A percentile compares a stretch with the other conserved stretches of the same genome.
phyloP scores from a whole-genome alignment of 805 yeast species.

The Lachancea fermentati region DNA sequence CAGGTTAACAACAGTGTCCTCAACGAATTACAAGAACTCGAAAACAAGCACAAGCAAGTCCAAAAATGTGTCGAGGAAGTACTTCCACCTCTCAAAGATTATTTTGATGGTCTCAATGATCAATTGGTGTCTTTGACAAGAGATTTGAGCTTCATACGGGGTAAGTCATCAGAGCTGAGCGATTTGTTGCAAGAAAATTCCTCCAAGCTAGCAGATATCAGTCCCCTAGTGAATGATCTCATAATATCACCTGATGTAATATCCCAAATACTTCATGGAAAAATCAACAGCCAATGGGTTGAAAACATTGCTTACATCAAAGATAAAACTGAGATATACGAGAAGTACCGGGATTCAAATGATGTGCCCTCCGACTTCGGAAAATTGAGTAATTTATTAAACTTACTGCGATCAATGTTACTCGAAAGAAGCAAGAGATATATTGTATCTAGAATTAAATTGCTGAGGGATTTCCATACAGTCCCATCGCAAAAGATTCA shows the following conservation, averaged over 20 bases:
- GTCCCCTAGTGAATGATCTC: slow-evolving; percentile 72
- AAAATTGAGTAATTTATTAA: slow-evolving; percentile 28
- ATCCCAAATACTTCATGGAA: slow-evolving; percentile 50
- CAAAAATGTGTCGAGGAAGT: slow-evolving; percentile 22
- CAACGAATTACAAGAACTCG: slow-evolving; percentile 16
- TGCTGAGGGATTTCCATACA: slow-evolving; percentile 54
- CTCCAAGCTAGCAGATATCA: slow-evolving; percentile 45
- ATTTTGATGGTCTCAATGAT: slow-evolving; percentile 50
- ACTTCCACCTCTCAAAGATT: slow-evolving; percentile 45
- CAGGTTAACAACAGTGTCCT: slow-evolving; percentile 11
- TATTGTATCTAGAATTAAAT: slow-evolving; percentile 58
- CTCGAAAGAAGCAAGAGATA: slow-evolving; percentile 72
- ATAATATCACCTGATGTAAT: slow-evolving; percentile 71
- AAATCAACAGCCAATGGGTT: slow-evolving; percentile 54
- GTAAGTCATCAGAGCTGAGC: slow-evolving; percentile 45
- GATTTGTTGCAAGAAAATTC: slow-evolving; percentile 44
- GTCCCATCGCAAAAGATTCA: slow-evolving; percentile 73
- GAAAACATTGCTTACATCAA: slow-evolving; percentile 54
- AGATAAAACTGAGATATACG: slow-evolving; percentile 54
- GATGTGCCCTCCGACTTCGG: slow-evolving; percentile 28
- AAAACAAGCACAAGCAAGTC: slow-evolving; percentile 16
- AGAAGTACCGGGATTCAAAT: slow-evolving; percentile 31
- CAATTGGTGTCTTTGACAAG: slow-evolving; percentile 51
- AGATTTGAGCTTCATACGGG: slow-evolving; percentile 58
- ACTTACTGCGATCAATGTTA: slow-evolving; percentile 52